Evolutionary conservation across 176 grass and related monocot species (phyloP), one percentile per base, ranked within the genome.

Genomic region (Thalia dealbata): DNA sequence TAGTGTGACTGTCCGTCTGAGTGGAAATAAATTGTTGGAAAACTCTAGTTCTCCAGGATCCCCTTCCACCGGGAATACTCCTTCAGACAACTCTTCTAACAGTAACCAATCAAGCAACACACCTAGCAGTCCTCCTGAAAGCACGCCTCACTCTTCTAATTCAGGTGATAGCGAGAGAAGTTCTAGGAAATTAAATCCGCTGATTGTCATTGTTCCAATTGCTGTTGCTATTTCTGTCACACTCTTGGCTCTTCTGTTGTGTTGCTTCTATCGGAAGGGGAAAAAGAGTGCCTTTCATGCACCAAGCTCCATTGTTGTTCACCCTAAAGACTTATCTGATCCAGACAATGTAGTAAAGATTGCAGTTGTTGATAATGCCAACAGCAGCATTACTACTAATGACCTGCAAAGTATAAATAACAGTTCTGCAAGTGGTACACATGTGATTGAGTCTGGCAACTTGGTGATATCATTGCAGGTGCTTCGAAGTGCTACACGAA

Each of bases 391-490:
- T 38, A 38, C 32, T 38, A 38, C 32, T 38, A 38, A 4, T 38
- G 32, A 38, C 4, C 32, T 38, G 32, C 32, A 38, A 38, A 38
- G 32, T 38, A 38, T 38, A 38, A 67, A 56, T 73, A 83, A 72
- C 77, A 70, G 78, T 23, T 13, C 7, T 15, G 22, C 78, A 6
- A 79, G 68, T 13, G 85, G 89, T 51, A 73, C 84, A 1, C 86
- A 83, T 27, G 21, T 79, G 80, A 70, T 87, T 2, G 92, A 91
- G 26, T 75, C 81, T 0, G 82, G 80, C 0, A 92, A 74, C 77
- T 96, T 92, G 8, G 78, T 85, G 75, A 89, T 96, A 6, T 78
- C 92, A 0, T 74, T 96, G 19, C 92, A 92, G 76, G 82, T 91
- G 52, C 75, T 96, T 50, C 86, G 86, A 14, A 69, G 74, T 0